Evolutionary conservation across 2,329 filamentous ascomycete species (phyloP), one percentile per base, ranked within the genome.

Genomic region (Rhytidhysteron rufulum): DNA sequence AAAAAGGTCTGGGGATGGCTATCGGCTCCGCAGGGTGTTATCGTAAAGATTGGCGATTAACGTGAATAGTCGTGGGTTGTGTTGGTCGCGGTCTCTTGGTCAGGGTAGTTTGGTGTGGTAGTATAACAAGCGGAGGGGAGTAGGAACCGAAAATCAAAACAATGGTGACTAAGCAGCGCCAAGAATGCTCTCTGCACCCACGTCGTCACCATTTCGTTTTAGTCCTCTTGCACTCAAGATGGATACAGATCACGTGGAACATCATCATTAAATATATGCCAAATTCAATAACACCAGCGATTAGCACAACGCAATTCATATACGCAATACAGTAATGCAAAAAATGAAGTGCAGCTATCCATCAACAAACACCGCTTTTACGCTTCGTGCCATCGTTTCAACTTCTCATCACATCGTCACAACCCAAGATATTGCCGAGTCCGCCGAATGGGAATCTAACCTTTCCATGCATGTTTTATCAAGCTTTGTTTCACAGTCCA

Each of bases 31-130:
- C 13, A 27, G 24, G 24, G 24, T 30, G 22, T 30, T 17, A n/a
- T 37, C 25, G 22, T 62, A 62, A 51, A 45, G 49, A 58, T 60
- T 58, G 51, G 51, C 43, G 53, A 49, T 37, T 61, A 58, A 62
- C 48, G 54, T 49, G 55, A 60, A 62, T 62, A 58, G 10, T 15
- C 18, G 29, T 39, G 32, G 30, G 16, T 31, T n/a, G 37, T 31
- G 27, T 17, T 25, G 34, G 44, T 48, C 45, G 49, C 51, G 46
- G 48, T 49, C 46, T 45, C 50, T 48, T 38, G 53, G 50, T 51
- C 53, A 46, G 53, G 48, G 50, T 51, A 37, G 30, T 50, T 41
- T 51, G 53, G 36, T 46, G 47, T 34, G 42, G 44, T 54, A 41
- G 48, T 53, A 50, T 32, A 29, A 33, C 19, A 31, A 25, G 15